phyloP scores from a whole-genome alignment of 371 early-diverging fungal genomes.

The Actinomucor elegans region DNA sequence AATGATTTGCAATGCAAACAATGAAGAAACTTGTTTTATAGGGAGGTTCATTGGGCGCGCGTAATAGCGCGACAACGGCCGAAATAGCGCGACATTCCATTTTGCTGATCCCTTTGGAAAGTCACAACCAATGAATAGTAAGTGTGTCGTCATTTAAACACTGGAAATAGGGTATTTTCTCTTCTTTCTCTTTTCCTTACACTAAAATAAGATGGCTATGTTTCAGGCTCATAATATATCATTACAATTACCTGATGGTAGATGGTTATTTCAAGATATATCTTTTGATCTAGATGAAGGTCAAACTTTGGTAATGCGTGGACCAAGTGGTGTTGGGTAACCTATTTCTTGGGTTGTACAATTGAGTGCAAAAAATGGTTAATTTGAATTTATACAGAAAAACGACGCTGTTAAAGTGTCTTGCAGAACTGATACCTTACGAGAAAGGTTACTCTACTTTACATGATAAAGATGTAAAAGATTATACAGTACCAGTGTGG shows the following conservation, averaged over 20 bases:
- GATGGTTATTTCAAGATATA: conserved; percentile 64
- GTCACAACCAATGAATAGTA: no score
- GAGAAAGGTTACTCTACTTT: conserved; percentile 63
- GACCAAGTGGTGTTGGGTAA: conserved; percentile 78
- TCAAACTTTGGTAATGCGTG: conserved; percentile 64
- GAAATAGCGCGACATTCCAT: no score
- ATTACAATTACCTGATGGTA: conserved; percentile 43
- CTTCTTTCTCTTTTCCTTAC: background rate
- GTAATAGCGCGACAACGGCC: no score
- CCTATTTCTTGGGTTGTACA: background rate
- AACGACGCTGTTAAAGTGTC: conserved; percentile 82
- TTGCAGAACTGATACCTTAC: conserved; percentile 73
- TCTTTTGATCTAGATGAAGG: conserved; percentile 55
- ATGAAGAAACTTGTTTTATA: no score
- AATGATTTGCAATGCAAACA: no score
- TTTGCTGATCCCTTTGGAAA: no score
- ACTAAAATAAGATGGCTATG: conserved; percentile 13
- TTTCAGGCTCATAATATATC: conserved; percentile 36
- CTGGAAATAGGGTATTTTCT: conserved; percentile 1
- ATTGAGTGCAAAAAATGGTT: conserved; percentile 13
- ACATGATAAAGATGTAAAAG: conserved; percentile 56
- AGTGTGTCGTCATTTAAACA: no score
- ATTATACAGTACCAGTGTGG: conserved; percentile 74
- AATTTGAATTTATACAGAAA: conserved; percentile 50
- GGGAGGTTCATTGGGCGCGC: no score